phyloP scores from a whole-genome alignment of 495 filamentous ascomycete species.

The Schizothecium vesticola region DNA sequence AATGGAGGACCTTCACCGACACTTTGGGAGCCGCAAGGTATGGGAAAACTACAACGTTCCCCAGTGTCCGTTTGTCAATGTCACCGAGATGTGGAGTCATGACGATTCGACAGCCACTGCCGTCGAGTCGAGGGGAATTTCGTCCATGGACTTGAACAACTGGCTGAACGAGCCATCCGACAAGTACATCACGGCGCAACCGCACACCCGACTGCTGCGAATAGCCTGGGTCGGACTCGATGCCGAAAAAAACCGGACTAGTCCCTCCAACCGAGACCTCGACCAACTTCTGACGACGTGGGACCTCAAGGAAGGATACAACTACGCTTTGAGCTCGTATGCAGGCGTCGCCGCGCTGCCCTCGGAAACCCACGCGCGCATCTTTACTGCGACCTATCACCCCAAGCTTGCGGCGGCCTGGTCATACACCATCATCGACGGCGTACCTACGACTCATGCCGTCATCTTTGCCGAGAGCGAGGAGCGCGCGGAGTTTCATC shows the following conservation, averaged over 20 bases:
- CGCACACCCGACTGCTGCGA: constrained; percentile 11
- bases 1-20: constrained; percentile 22
- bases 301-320: constrained; percentile 12
- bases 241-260: background rate
- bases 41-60: constrained; percentile 20
- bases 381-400: constrained; percentile 24
- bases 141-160: constrained; percentile 16
- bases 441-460: constrained; percentile 2
- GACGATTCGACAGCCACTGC: background rate
- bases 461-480: constrained; percentile 23
- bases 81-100: constrained; percentile 22
- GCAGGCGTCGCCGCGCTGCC: constrained; percentile 19
- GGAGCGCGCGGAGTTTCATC: constrained; percentile 17
- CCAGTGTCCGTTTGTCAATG: constrained; percentile 17
- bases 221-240: constrained; percentile 22
- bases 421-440: constrained; percentile 9
- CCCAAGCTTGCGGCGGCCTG: constrained; percentile 24
- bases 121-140: constrained; percentile 9
- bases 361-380: background rate
- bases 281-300: constrained; percentile 11
- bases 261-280: constrained; percentile 14
- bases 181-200: constrained; percentile 7
- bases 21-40: constrained; percentile 16
- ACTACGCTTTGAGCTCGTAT: constrained; percentile 22
- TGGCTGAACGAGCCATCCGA: constrained; percentile 20